Base-by-base conservation (phyloP, 768 basidiomycete species). In the Mycena belliarum region DNA sequence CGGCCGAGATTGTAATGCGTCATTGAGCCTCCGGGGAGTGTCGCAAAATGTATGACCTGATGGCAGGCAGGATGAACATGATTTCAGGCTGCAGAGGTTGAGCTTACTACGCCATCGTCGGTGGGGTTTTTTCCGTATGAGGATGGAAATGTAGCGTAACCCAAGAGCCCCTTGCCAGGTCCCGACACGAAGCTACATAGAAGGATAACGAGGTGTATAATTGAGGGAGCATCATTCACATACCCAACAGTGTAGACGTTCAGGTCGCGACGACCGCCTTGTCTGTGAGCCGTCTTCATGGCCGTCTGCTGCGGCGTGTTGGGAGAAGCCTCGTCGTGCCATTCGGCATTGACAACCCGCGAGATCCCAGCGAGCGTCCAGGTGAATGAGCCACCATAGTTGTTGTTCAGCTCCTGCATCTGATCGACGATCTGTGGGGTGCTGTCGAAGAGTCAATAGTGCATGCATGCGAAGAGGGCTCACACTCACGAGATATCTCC, bases 191-290 rank as follows among this genome's bases (percentile, higher is more conserved):
- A 77, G 44, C 78, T 75, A 23, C 3, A 7, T 21, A 10, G 1
- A 28, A 3, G 23, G 26, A 51, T 20, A 55, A 10, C n/a, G 0
- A 21, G 8, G 21, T 2, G 25, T n/a, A 38, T 10, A n/a, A 18
- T 14, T 15, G 24, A 28, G 20, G 9, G 18, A 25, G 12, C 45
- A 24, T 7, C n/a, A n/a, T 9, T 9, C 4, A 66, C 72, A 47
- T 62, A 81, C 73, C 81, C 80, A 26, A 82, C 80, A 35, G 75
- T 76, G 71, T 83, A 83, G 50, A 82, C 72, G 57, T 82, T 83
- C 54, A 84, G 73, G 41, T 70, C 75, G 12, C 64, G 63, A 3
- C 65, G 69, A 28, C 66, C 72, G 43, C 83, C 81, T 48, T 69
- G 33, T 38, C 81, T 75, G 26, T 83, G 75, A 25, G 72, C 49